Base-by-base conservation (phyloP, 352 stramenopile species). In the Phytophthora gonapodyides region DNA sequence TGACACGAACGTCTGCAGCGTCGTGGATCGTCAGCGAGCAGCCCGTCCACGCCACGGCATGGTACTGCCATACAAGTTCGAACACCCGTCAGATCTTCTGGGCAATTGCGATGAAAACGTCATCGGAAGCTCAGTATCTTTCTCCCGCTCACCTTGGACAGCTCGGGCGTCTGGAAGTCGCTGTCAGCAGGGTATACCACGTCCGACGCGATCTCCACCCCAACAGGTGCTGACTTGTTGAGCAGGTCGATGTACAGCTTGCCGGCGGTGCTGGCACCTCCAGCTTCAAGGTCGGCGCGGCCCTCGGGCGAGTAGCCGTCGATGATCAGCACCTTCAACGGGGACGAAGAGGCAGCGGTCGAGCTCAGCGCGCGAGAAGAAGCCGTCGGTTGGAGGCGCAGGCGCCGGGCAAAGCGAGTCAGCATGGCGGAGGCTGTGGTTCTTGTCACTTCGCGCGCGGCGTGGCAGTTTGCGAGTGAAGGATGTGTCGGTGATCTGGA, bases 21-120 rank as follows among this genome's bases (percentile, higher is more conserved):
- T 93, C 73, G 54, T 90, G 68, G 58, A 93, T 87, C 12, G 83
- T 93, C 24, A 93, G 56, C 36, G 81, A 91, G 57, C 77, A 93
- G 11, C 83, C 83, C 7, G 83, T 91, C 83, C 83, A 93, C 37
- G 79, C 78, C 50, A 93, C 81, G 21, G 76, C 83, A 67, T 93
- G 79, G 47, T 91, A 93, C 76, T 87, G 16, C 21, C 27, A 27
- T 27, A 27, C 24, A 27, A 27, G 24, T 27, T 27, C 24, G 13
- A 24, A 43, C 43, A 34, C 13, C 16, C 24, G 21, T 48, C 17
- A n/a, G 7, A 19, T 46, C 11, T 36, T 58, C 10, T 15, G 15
- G 40, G 16, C 4, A 16, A 46, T 10, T 47, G 49, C 34, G 40
- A 48, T 42, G 17, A 3, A 49, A 24, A 45, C 21, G 40, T n/a